Percentiles rank a stretch among this genome's conserved stretches.
These are phyloP conservation scores for Xerocomus cyaneibrunnescens DNA, from an alignment of 1,284 basidiomycete genomes.

Conservation along the genomic window DNA sequence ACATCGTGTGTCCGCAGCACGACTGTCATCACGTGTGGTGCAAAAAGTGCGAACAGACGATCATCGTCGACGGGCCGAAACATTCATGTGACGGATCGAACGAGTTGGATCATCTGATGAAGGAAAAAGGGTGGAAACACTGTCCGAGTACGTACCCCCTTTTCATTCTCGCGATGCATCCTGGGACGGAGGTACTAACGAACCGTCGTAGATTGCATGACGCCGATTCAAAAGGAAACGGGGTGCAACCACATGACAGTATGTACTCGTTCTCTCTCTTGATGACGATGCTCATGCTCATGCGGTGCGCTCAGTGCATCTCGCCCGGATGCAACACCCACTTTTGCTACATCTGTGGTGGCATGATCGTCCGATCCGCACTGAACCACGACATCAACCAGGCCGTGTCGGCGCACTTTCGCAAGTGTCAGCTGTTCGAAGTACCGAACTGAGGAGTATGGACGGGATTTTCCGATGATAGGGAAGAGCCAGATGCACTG, in stretches of 20 bases:
- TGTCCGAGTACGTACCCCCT: conserved; percentile 48
- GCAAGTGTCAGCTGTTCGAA: conserved; percentile 45
- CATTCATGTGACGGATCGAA: conserved; percentile 61
- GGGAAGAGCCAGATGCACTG: too few relatives aligned
- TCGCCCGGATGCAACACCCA: conserved; percentile 62
- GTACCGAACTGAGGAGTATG: conserved; percentile 15
- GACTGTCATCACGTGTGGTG: conserved; percentile 54
- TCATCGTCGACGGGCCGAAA: conserved; percentile 39
- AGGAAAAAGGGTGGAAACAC: conserved; percentile 55
- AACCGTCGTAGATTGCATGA: conserved; percentile 47
- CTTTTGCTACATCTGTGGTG: conserved; percentile 62
- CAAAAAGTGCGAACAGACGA: conserved; percentile 50
- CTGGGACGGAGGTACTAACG: not conserved
- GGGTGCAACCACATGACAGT: conserved; percentile 72
- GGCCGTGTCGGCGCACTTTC: conserved; percentile 47
- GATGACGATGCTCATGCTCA: not conserved
- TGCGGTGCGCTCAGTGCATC: conserved; percentile 46
- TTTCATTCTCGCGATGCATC: not conserved
- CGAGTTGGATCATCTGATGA: conserved; percentile 55
- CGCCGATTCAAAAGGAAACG: conserved; percentile 53
- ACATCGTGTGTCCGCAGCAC: conserved; percentile 46
- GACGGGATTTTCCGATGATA: too few relatives aligned
- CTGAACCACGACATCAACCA: conserved; percentile 41
- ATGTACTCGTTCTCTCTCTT: conserved; percentile 17
- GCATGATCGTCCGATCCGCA: conserved; percentile 51